phyloP scores from a whole-genome alignment of 176 grass and related monocot genomes.

The Triticum monococcum region DNA sequence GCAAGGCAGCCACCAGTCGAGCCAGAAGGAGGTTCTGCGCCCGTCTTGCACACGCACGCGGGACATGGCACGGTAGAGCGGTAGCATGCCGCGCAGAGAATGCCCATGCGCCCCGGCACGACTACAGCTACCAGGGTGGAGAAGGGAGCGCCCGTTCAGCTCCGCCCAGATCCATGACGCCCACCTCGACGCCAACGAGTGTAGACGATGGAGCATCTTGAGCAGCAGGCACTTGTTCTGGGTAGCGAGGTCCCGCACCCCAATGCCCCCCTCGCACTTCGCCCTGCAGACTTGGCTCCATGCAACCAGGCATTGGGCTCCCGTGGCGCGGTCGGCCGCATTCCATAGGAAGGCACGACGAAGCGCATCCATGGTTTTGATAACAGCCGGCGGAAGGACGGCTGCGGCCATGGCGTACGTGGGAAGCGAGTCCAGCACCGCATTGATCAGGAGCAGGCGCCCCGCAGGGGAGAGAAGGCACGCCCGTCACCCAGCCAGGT shows the following conservation, averaged over 20 bases:
- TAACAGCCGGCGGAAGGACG: rapidly evolving
- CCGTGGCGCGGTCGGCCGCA: too few species aligned
- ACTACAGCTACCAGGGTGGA: too few species aligned
- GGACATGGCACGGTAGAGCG: too few species aligned
- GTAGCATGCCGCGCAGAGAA: too few species aligned
- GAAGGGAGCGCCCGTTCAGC: too few species aligned
- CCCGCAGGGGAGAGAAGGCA: rapidly evolving
- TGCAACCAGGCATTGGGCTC: neutral
- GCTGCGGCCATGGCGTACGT: neutral
- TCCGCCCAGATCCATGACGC: too few species aligned
- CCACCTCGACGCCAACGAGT: too few species aligned
- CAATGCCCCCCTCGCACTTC: rapidly evolving
- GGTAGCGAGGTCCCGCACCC: rapidly evolving
- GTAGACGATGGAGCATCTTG: too few species aligned
- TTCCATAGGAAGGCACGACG: neutral
- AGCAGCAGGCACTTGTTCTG: neutral
- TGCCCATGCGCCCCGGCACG: too few species aligned
- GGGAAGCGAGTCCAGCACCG: neutral
- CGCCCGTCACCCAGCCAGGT: neutral
- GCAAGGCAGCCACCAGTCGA: too few species aligned
- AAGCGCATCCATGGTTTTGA: rapidly evolving
- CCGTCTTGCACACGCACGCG: too few species aligned
- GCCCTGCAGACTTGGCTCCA: neutral
- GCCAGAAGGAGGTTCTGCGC: too few species aligned
- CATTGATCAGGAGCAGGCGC: neutral